A percentile compares a stretch with the other conserved stretches of the same genome.
These are phyloP conservation scores for Penicillium antarcticum DNA, from an alignment of 495 filamentous ascomycete genomes.

Conservation along the genomic window DNA sequence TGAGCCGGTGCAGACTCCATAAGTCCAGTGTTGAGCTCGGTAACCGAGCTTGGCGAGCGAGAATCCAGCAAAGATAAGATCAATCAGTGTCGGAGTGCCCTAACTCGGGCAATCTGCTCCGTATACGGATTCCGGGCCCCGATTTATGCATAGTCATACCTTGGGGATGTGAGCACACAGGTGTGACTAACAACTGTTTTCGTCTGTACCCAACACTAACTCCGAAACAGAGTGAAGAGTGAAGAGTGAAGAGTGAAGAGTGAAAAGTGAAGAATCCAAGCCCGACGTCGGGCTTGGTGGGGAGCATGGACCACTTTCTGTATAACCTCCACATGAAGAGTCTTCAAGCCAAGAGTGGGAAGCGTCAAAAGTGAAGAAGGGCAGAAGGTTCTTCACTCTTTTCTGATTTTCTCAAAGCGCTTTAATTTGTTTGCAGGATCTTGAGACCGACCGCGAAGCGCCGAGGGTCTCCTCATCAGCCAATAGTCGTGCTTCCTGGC, in stretches of 20 bases:
- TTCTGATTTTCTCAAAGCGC: neutral
- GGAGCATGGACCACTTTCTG: too few relatives aligned
- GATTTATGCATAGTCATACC: too few relatives aligned
- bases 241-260: too few relatives aligned
- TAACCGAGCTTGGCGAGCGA: slow-evolving; percentile 19
- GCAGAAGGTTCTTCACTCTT: neutral
- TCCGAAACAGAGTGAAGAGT: slow-evolving; percentile 9
- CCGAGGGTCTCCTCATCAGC: slow-evolving; percentile 2
- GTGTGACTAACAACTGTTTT: too few relatives aligned
- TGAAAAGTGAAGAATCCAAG: too few relatives aligned
- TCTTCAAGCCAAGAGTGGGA: too few relatives aligned
- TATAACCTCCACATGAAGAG: too few relatives aligned
- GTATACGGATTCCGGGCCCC: neutral
- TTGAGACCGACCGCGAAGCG: slow-evolving; percentile 8
- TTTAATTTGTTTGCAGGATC: slow-evolving; percentile 1
- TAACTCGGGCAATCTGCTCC: neutral
- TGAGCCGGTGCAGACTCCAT: slow-evolving; percentile 9
- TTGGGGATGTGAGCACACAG: too few relatives aligned
- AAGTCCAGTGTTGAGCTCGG: slow-evolving; percentile 18
- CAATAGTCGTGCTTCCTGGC: slow-evolving; percentile 1
- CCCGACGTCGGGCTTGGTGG: slow-evolving; percentile 4
- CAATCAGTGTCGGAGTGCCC: neutral
- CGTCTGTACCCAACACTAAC: too few relatives aligned
- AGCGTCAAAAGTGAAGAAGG: too few relatives aligned
- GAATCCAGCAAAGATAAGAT: slow-evolving; percentile 4